phyloP scores from a whole-genome alignment of 805 yeast species.

The Hyphopichia homilentoma region DNA sequence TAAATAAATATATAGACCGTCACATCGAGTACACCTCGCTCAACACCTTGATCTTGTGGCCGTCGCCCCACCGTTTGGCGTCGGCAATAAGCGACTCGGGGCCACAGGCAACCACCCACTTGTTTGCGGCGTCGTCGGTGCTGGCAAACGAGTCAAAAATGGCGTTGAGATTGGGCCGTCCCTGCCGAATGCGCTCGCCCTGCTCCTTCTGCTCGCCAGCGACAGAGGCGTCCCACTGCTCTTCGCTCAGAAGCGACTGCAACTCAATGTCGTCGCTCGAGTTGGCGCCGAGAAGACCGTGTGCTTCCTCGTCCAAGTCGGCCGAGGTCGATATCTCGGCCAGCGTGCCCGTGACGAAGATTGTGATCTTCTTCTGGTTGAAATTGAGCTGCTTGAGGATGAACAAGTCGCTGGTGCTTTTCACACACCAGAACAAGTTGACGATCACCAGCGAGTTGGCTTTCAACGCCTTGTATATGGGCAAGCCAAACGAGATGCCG shows the following conservation, averaged over 20 bases:
- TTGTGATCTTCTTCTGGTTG: constrained; percentile 28
- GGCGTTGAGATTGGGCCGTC: constrained; percentile 42
- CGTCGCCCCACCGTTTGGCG: constrained; percentile 34
- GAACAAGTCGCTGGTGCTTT: constrained; percentile 44
- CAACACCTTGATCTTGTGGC: constrained; percentile 32
- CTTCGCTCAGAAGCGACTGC: constrained; percentile 17
- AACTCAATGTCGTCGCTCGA: constrained; percentile 18
- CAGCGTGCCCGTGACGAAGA: constrained; percentile 32
- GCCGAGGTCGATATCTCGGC: constrained; percentile 1
- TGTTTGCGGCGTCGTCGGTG: constrained; percentile 31
- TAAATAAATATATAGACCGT: too few relatives aligned
- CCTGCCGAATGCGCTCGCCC: constrained; percentile 18
- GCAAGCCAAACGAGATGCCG: constrained; percentile 63
- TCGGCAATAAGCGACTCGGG: constrained; percentile 43
- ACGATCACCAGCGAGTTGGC: constrained; percentile 21
- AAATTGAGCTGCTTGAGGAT: constrained; percentile 35
- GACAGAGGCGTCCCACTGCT: constrained; percentile 12
- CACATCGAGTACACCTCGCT: constrained; percentile 42
- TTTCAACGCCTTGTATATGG: constrained; percentile 42
- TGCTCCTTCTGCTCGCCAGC: background rate
- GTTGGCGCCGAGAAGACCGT: constrained; percentile 16
- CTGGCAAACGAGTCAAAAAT: constrained; percentile 24
- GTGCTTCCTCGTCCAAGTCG: constrained; percentile 12
- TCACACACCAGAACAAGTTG: constrained; percentile 53
- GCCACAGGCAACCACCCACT: constrained; percentile 61